phyloP scores from a whole-genome alignment of 2,329 filamentous ascomycete species.

The Alternaria sp. region DNA sequence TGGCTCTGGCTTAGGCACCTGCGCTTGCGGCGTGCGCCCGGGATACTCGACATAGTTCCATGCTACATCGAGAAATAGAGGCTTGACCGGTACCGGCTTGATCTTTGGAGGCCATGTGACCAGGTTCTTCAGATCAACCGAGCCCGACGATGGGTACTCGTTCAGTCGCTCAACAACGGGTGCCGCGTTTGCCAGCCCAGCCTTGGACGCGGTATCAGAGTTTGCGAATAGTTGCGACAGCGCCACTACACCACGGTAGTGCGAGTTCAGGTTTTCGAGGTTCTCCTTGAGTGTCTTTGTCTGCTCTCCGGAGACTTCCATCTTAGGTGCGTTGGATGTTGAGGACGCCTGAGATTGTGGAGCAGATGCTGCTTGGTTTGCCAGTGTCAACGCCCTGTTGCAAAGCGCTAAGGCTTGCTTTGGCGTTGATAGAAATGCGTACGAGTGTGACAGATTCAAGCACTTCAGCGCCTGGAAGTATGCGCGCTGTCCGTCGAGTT shows the following conservation, averaged over 20 bases:
- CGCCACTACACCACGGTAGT: constrained; percentile 84
- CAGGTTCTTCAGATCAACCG: constrained; percentile 76
- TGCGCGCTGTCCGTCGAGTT: constrained; percentile 76
- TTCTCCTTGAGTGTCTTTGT: constrained; percentile 65
- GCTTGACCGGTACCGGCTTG: constrained; percentile 86
- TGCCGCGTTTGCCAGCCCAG: constrained; percentile 51
- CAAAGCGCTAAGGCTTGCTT: constrained; percentile 86
- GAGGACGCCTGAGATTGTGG: constrained; percentile 41
- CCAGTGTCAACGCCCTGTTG: constrained; percentile 71
- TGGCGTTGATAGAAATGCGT: constrained; percentile 73
- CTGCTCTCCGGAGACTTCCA: constrained; percentile 69
- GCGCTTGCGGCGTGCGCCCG: constrained; percentile 56
- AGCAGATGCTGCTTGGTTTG: constrained; percentile 57
- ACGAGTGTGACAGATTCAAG: constrained; percentile 83
- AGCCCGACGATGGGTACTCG: constrained; percentile 72
- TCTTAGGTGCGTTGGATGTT: constrained; percentile 62
- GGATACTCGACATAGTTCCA: constrained; percentile 98
- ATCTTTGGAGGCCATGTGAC: constrained; percentile 87
- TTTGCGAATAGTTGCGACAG: constrained; percentile 69
- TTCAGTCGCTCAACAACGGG: constrained; percentile 78
- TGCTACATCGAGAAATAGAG: constrained; percentile 92
- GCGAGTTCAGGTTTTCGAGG: constrained; percentile 75
- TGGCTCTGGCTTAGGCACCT: constrained; percentile 37
- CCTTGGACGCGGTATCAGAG: constrained; percentile 56
- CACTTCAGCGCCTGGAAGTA: constrained; percentile 94